Conservation (phyloP, 495 filamentous ascomycete genomes). For the Xylaria castorea region DNA sequence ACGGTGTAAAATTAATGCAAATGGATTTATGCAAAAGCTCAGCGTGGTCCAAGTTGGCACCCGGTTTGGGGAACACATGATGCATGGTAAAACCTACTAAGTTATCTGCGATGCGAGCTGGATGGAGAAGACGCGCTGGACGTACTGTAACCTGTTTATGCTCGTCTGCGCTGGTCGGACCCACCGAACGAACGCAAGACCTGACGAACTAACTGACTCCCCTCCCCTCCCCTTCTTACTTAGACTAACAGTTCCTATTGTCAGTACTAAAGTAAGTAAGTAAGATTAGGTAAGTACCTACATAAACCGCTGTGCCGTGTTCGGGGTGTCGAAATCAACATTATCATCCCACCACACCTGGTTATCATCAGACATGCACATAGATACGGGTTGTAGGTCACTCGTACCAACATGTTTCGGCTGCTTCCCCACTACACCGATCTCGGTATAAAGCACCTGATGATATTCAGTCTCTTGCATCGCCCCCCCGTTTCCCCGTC, state of each 20-base stretch:
- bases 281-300: no score
- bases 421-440: conserved; percentile 1
- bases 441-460: conserved; percentile 10
- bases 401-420: not conserved
- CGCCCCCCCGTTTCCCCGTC: conserved; percentile 11
- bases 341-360: conserved; percentile 7
- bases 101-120: no score
- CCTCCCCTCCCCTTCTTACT: no score
- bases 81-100: no score
- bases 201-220: conserved; percentile 2
- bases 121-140: conserved; percentile 16
- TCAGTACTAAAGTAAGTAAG: no score
- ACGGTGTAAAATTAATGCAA: no score
- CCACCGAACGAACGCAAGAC: not conserved
- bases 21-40: no score
- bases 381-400: no score
- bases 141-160: conserved; percentile 22
- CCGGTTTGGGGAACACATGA: no score
- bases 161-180: conserved; percentile 8
- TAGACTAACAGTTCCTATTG: no score
- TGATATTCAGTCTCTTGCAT: not conserved
- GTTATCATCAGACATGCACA: conserved; percentile 14
- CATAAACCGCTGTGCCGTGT: not conserved
- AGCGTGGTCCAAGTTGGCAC: no score
- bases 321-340: not conserved